Evolutionary conservation across 2,329 filamentous ascomycete species (phyloP).

Genomic region (Metarhizium brunneum): DNA sequence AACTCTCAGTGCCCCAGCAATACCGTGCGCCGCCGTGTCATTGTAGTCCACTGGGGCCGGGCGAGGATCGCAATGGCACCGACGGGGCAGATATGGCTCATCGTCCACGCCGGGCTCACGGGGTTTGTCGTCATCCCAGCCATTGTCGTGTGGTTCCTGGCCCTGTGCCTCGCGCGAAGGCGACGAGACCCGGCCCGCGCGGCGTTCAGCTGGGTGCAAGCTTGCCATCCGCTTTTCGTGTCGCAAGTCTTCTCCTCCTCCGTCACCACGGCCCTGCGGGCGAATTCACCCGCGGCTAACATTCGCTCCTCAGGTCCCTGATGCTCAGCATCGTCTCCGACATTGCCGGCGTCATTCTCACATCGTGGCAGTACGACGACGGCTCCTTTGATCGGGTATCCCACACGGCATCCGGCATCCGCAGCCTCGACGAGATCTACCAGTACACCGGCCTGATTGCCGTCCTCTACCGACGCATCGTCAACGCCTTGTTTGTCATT

Average conservation of each 20-base stretch:
- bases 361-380: background rate
- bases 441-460: background rate
- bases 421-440: background rate
- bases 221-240: background rate
- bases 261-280: background rate
- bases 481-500: background rate
- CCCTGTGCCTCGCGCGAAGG: background rate
- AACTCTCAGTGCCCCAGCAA: too few relatives aligned
- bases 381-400: background rate
- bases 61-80: background rate
- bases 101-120: background rate
- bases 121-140: background rate
- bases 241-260: background rate
- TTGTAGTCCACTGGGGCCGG: too few relatives aligned
- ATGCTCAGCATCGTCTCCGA: background rate
- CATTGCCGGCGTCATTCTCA: background rate
- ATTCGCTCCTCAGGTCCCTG: background rate
- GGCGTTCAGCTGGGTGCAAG: background rate
- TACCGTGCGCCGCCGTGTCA: too few relatives aligned
- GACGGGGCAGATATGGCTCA: background rate
- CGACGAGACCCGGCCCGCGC: background rate
- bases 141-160: background rate
- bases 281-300: background rate
- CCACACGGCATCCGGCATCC: background rate
- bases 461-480: background rate